Evolutionary conservation across 805 yeast genomes (phyloP), one percentile per base, ranked within the genome.

Genomic region (Saturnispora besseyi): DNA sequence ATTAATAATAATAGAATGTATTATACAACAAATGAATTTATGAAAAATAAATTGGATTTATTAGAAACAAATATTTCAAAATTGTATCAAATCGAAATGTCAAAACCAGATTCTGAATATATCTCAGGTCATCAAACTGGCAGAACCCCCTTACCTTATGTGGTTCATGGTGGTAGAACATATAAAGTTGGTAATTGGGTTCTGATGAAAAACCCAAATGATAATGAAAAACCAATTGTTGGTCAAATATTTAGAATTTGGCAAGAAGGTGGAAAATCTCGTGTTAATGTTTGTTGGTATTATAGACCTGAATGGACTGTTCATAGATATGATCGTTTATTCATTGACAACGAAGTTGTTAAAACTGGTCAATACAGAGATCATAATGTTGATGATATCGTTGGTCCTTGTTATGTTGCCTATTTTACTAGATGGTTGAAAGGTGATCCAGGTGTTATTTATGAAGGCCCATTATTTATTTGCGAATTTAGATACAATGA

Each of bases 231-330:
- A 64, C 98, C 99, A 13, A 90, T 90, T 21, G 87, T 89, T 33
- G 96, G 95, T 13, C 99, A 93, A 67, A 78, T 93, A 29, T 93
- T 91, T 70, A 77, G 96, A 60, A 77, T 93, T 53, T 93, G 99
- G 99, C 79, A 82, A 52, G 95, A 89, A 55, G 95, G 90, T 49
- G 78, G 79, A 9, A 81, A 82, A 59, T 78, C 83, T 53, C 90
- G 90, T 81, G 77, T 90, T 62, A 91, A 93, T 63, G 96, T 87
- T 37, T 93, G 98, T 71, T 93, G 98, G 99, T 93, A 91, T 67
- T 84, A 87, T 61, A 80, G 98, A 58, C 96, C 99, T 1, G 98
- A 93, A 65, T 97, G 95, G 74, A 93, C 99, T 0, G 95, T 93
- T 42, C 99, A 93, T 66, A 78, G 95, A 58, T 84, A 76, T 41